Evolutionary conservation across 306 rosid species (phyloP), one percentile per base, ranked within the genome.

Genomic region (Elaeagnus macrophylla): DNA sequence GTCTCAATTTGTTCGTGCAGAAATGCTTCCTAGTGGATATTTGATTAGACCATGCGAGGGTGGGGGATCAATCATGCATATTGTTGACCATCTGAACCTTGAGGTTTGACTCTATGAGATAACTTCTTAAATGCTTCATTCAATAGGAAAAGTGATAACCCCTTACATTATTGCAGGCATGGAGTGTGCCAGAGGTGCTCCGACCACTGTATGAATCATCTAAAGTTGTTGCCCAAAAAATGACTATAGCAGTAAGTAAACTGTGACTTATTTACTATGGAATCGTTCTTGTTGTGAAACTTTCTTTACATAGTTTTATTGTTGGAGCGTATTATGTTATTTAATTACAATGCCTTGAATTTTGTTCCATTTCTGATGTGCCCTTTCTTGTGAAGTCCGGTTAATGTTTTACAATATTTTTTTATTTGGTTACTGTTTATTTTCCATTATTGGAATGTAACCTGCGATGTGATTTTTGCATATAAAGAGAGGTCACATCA

Each of bases 181-280:
- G 96, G 99, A 87, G 80, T 73, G 99, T 87, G 58, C 99, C 99
- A 36, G 99, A 91, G 74, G 96, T 91, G 69, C 70, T 87, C 55
- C 86, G 99, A 39, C 96, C 99, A 2, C 96, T 91, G 58, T 84
- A 91, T 66, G 96, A 87, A 79, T 87, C 99, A 6, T 83, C 99
- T 15, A 91, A 84, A 79, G 82, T 82, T 35, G 81, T 91, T 15
- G 96, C 96, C 32, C 99, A 91, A 66, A 91, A 81, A 72, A 76
- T 77, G 83, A 87, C 99, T 16, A 91, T 87, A 72, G 99, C 96
- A 0, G 99, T 91, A 65, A 66, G 96, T 73, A 59, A 12, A 38
- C 10, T 40, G 10, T 58, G 43, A 37, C 32, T 42, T 56, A 37
- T 40, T 45, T 41, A 9, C 5, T 43, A 3, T 47, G n/a, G 32